Conservation (phyloP, 768 basidiomycete genomes). For the Boletus insuetus region DNA sequence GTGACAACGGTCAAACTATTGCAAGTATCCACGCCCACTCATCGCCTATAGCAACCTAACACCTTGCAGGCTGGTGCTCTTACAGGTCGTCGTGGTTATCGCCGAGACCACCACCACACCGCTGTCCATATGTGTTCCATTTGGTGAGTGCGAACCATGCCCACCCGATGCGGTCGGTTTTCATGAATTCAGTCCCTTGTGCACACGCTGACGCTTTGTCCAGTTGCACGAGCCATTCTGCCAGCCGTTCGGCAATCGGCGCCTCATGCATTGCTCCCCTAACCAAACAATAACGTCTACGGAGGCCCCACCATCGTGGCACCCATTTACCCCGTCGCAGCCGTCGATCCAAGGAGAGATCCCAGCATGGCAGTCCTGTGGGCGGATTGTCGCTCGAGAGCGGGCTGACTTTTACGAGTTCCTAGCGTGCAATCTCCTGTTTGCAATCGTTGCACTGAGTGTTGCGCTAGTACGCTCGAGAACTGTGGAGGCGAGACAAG, state of each 20-base stretch:
- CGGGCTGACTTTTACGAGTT: conserved; percentile 91
- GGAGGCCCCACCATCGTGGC: conserved; percentile 17
- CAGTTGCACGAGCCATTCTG: conserved; percentile 88
- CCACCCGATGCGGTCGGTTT: conserved; percentile 56
- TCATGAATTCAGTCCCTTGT: conserved; percentile 1
- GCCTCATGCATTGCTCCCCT: conserved; percentile 75
- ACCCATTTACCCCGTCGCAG: conserved; percentile 12
- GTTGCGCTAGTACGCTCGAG: conserved; percentile 69
- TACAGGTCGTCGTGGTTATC: conserved; percentile 6
- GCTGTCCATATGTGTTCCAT: conserved; percentile 45
- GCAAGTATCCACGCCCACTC: conserved; percentile 1
- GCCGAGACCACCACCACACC: conserved; percentile 2
- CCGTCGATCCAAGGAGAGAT: conserved; percentile 45
- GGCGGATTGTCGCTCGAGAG: conserved; percentile 77
- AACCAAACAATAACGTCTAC: conserved; percentile 27
- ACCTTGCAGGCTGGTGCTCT: conserved; percentile 12
- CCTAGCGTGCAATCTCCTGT: conserved; percentile 75
- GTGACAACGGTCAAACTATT: conserved; percentile 12
- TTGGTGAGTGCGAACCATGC: conserved; percentile 61
- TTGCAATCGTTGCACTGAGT: conserved; percentile 62
- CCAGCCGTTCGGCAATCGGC: conserved; percentile 92
- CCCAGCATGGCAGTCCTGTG: conserved; percentile 92
- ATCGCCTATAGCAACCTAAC: not conserved
- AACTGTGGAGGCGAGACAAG: conserved; percentile 68
- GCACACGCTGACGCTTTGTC: conserved; percentile 3